A percentile compares a stretch with the other conserved stretches of the same genome.
These are phyloP conservation scores for Triticum dicoccoides DNA, from an alignment of 176 grass and related monocot genomes.

Conservation along the genomic window DNA sequence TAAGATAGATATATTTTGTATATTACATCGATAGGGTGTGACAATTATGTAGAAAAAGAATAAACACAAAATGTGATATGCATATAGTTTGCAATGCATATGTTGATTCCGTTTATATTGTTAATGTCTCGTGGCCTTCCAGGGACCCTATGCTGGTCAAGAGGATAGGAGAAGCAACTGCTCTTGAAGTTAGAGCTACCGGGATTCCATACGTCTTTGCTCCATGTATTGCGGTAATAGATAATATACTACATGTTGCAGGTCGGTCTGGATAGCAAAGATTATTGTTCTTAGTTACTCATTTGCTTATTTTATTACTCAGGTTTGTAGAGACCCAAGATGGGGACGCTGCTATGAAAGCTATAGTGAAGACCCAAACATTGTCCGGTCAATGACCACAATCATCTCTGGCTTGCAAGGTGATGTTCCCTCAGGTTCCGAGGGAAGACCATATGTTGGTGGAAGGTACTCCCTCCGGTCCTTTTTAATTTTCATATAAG, in stretches of 20 bases:
- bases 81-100: too few species aligned
- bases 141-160: conserved; percentile 62
- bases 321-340: conserved; percentile 86
- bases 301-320: not conserved
- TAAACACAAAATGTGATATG: not conserved
- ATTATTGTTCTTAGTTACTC: not conserved
- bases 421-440: conserved; percentile 12
- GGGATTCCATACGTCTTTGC: conserved; percentile 73
- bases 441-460: conserved; percentile 52
- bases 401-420: conserved; percentile 70
- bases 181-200: conserved; percentile 70
- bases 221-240: conserved; percentile 58
- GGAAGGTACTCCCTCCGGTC: conserved; percentile 30
- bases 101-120: too few species aligned
- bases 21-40: too few species aligned
- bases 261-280: too few species aligned
- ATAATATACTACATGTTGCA: not conserved
- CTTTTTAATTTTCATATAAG: too few species aligned
- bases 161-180: conserved; percentile 69
- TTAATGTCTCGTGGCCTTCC: not conserved
- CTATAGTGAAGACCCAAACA: conserved; percentile 57
- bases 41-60: too few species aligned
- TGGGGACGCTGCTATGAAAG: conserved; percentile 86
- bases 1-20: not conserved
- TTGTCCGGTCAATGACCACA: conserved; percentile 58